A percentile compares a stretch with the other conserved stretches of the same genome.
Evolutionary conservation across 2,329 filamentous ascomycete species (phyloP).

Genomic region (Epichloe sp.): DNA sequence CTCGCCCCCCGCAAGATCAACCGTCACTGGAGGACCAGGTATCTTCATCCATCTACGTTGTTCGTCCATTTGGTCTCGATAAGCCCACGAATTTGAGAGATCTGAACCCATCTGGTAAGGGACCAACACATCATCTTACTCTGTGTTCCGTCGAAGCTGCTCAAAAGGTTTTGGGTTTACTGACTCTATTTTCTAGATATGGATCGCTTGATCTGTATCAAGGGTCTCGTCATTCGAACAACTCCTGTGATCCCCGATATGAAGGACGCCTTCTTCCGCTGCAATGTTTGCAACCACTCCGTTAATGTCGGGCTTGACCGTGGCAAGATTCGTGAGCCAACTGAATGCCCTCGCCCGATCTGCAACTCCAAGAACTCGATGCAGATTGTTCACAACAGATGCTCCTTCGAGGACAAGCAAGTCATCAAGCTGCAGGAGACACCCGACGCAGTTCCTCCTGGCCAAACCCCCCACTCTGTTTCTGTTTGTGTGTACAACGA

Average conservation of each 20-base stretch:
- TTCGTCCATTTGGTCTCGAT: slow-evolving; percentile 81
- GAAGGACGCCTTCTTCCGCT: slow-evolving; percentile 97
- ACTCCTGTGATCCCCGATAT: slow-evolving; percentile 97
- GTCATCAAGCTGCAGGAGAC: slow-evolving; percentile 98
- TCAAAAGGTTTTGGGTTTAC: not conserved
- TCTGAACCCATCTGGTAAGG: slow-evolving; percentile 66
- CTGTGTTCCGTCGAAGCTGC: not conserved
- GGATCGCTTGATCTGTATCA: slow-evolving; percentile 90
- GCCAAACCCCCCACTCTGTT: slow-evolving; percentile 93
- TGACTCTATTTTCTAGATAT: slow-evolving; percentile 45
- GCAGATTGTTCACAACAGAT: slow-evolving; percentile 96
- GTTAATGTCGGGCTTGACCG: slow-evolving; percentile 85
- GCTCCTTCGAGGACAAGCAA: slow-evolving; percentile 90
- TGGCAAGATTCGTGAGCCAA: slow-evolving; percentile 92
- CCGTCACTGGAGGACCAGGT: slow-evolving; percentile 67
- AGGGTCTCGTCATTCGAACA: slow-evolving; percentile 88
- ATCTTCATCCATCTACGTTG: slow-evolving; percentile 66
- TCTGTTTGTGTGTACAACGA: slow-evolving; percentile 95
- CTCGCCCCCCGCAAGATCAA: slow-evolving; percentile 27
- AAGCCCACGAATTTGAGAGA: slow-evolving; percentile 83
- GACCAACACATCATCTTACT: not conserved
- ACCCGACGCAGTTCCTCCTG: slow-evolving; percentile 84
- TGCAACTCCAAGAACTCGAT: slow-evolving; percentile 88
- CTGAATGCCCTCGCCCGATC: slow-evolving; percentile 67
- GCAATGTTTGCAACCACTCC: slow-evolving; percentile 83